Evolutionary conservation across 352 stramenopile species (phyloP).

Genomic region (Phytophthora fragariae): DNA sequence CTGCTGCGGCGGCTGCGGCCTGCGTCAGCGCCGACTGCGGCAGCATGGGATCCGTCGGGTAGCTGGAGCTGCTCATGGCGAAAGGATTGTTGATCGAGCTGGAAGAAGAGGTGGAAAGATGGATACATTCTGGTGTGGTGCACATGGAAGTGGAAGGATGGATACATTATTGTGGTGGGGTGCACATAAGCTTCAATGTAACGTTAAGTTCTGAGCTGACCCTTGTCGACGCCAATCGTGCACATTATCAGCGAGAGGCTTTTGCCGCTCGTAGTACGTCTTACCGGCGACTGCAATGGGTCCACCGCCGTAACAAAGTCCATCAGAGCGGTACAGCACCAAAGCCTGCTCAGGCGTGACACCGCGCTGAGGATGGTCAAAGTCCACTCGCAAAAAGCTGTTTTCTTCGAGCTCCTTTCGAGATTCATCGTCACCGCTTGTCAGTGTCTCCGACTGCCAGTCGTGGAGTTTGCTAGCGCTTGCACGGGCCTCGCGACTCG

Average conservation of each 20-base stretch:
- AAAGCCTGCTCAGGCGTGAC: conserved; percentile 87
- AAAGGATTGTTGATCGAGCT: neutral
- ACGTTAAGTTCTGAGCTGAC: neutral
- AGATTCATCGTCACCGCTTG: conserved; percentile 17
- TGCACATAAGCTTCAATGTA: too few species aligned
- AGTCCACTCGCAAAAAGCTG: conserved; percentile 74
- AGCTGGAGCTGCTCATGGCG: conserved; percentile 40
- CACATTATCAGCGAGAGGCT: conserved; percentile 49
- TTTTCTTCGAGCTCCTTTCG: neutral
- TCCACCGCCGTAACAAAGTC: conserved; percentile 81
- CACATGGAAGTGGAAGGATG: neutral
- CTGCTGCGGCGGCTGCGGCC: conserved; percentile 45
- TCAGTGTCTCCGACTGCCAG: conserved; percentile 37
- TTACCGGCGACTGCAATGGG: conserved; percentile 68
- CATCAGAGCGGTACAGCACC: conserved; percentile 86
- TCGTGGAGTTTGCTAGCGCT: conserved; percentile 61
- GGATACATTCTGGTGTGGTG: neutral
- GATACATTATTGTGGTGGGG: too few species aligned
- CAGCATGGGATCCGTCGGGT: conserved; percentile 46
- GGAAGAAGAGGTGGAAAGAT: neutral
- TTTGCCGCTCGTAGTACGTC: conserved; percentile 76
- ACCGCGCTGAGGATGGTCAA: conserved; percentile 83
- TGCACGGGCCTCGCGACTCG: conserved; percentile 38
- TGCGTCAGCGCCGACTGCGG: conserved; percentile 67
- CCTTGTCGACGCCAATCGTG: conserved; percentile 62